Evolutionary conservation across 2,329 filamentous ascomycete species (phyloP), one percentile per base, ranked within the genome.

Genomic region (Cladosporium sp.): DNA sequence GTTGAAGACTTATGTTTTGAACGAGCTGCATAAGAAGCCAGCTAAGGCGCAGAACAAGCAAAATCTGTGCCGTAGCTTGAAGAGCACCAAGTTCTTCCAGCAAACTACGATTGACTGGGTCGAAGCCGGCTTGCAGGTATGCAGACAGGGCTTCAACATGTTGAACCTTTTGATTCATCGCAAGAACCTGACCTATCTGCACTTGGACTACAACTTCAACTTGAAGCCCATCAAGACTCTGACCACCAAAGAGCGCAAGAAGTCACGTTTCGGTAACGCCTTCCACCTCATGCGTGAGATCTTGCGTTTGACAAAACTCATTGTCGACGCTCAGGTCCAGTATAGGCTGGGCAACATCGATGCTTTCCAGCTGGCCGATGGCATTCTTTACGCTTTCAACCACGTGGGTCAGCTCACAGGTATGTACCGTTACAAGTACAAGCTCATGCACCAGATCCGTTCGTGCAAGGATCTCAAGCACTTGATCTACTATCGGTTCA

Each of bases 361-460:
- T 70, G 93, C 95, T 35, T 98, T 98, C 77, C 93, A 98, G 70
- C 84, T 98, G 59, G 93, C 93, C 3, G 93, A 98, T 70, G 93
- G 93, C 70, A 98, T 98, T 53, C 77, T 97, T n/a, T 98, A 98
- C 63, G 95, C 93, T 14, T 98, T 98, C 76, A 98, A 98, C 73
- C 93, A 98, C 63, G 93, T 98, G 53, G 93, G 93, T 57, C 95
- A 98, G 71, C 77, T 98, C 56, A 98, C 93, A 13, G 93, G 93
- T 68, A 98, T 98, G 93, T 98, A 98, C 74, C 87, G 93, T 56
- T 98, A 98, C 81, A 98, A 98, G 78, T 98, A 98, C 77, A 98
- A 98, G 78, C 79, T 98, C 53, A 98, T 98, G 93, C 93, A 98
- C 70, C 93, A 98, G 72, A 98, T 98, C 63, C 89, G 93, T 63